A percentile compares a stretch with the other conserved stretches of the same genome.
Conservation (phyloP, 1,284 basidiomycete species). For the Leccinum pallidistipes region DNA sequence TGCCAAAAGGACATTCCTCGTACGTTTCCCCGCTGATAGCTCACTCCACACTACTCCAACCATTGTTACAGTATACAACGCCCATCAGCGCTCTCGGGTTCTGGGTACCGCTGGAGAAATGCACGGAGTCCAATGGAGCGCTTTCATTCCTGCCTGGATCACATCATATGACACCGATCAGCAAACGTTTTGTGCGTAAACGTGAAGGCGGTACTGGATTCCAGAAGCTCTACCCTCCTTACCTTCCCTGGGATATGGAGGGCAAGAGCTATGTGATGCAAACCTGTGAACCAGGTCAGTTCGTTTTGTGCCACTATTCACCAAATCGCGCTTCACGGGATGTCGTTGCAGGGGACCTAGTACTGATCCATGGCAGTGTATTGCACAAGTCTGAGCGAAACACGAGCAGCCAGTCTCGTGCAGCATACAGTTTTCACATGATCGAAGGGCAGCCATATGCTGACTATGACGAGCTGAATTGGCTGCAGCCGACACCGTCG, state of each 20-base stretch:
- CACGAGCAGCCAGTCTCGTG: conserved; percentile 70
- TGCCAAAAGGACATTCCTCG: conserved; percentile 65
- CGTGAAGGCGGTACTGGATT: conserved; percentile 78
- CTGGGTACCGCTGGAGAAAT: conserved; percentile 93
- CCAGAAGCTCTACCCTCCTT: conserved; percentile 52
- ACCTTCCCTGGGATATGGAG: conserved; percentile 31
- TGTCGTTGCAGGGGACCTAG: conserved; percentile 63
- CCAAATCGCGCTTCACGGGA: neutral
- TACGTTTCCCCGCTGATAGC: conserved; percentile 33
- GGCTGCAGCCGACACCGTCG: conserved; percentile 81
- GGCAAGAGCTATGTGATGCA: conserved; percentile 64
- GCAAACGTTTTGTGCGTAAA: conserved; percentile 82
- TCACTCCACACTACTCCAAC: neutral
- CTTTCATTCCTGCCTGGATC: conserved; percentile 93
- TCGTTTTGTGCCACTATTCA: neutral
- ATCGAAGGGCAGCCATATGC: conserved; percentile 69
- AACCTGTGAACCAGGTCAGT: conserved; percentile 72
- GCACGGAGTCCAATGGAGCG: conserved; percentile 83
- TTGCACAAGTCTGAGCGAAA: conserved; percentile 89
- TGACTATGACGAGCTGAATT: conserved; percentile 77
- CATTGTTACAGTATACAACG: conserved; percentile 72
- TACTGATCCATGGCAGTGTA: conserved; percentile 88
- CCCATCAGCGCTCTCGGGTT: conserved; percentile 92
- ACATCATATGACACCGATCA: conserved; percentile 70
- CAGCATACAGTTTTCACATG: conserved; percentile 96